Evolutionary conservation across 2,329 filamentous ascomycete species (phyloP).

Genomic region (Rosellinia necatrix): DNA sequence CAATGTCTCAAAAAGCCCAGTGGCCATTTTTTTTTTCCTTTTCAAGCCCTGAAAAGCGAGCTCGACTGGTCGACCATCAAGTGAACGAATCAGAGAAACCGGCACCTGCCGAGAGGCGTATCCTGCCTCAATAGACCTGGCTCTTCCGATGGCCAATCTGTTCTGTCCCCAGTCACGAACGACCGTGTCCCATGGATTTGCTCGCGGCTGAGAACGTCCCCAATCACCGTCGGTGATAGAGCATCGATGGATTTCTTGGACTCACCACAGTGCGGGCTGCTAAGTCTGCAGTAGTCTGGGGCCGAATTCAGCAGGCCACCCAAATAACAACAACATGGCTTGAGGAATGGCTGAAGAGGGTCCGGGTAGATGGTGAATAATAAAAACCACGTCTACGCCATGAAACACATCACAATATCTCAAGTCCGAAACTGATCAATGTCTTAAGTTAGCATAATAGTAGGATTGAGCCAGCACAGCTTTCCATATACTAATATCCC

Average conservation of each 20-base stretch:
- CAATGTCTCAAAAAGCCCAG: conserved; percentile 5
- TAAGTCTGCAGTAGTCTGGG: neutral
- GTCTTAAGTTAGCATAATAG: conserved; percentile 17
- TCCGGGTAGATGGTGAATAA: too few relatives aligned
- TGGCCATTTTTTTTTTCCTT: neutral
- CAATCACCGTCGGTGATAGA: neutral
- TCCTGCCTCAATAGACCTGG: neutral
- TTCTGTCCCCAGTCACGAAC: neutral
- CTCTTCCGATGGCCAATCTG: neutral
- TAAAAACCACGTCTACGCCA: neutral
- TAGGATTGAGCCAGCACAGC: conserved; percentile 4
- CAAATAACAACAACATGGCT: neutral
- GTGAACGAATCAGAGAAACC: neutral
- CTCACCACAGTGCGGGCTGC: neutral
- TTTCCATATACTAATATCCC: too few relatives aligned
- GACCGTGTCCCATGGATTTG: neutral
- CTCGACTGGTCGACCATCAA: neutral
- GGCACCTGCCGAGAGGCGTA: neutral
- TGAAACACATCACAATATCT: conserved; percentile 7
- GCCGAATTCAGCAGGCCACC: neutral
- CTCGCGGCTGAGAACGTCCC: conserved; percentile 13
- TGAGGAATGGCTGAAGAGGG: neutral
- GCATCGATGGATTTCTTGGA: neutral
- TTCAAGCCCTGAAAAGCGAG: neutral
- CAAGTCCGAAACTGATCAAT: conserved; percentile 10